Base-by-base conservation (phyloP, 2,329 filamentous ascomycete genomes). In the Sporothrix variecibatus region DNA sequence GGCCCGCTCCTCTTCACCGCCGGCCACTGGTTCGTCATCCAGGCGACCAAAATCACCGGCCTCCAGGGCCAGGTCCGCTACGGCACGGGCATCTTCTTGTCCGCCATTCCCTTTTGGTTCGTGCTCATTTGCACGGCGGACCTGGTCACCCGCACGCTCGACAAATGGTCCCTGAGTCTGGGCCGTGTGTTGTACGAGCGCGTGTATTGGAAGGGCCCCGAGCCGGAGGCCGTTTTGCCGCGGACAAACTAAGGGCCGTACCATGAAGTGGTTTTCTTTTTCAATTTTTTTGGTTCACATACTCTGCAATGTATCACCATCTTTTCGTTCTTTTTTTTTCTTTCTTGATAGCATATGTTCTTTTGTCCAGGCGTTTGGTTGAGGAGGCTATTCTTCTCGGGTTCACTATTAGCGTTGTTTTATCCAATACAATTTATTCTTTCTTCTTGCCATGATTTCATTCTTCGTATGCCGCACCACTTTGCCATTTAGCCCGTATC, bases 101-200 rank as follows among this genome's bases (percentile, higher is more conserved):
- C 86, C 28, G 82, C 84, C 0, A 72, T 83, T 17, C 81, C 88
- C 28, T 83, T 85, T 70, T 82, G 89, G 15, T 86, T 87, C 0
- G 80, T 84, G 1, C 83, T 88, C 4, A 81, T 90, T 17, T 88
- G 87, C 84, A 84, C 84, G 74, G 85, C 87, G 1, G 88, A 90
- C 76, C 77, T 90, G 4, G 90, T 88, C 75, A 89, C 87, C 84
- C 83, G 88, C 38, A 82, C 83, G 1, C 84, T 90, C 20, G 88
- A 90, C 76, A 84, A 85, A 70, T 87, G 87, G 1, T 85, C 85
- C 8, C 88, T 90, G 70, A 84, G 83, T 77, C 87, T 90, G 76
- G 85, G 87, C 28, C 88, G 85, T 78, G 88, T 86, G 87, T 77
- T 89, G 2, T 88, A 90, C 80, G 80, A 76, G 58, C 20, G 11